Percentiles rank a stretch among this genome's conserved stretches.
Conservation (phyloP, 108 stramenopile species). For the Cylindrotheca fusiformis region DNA sequence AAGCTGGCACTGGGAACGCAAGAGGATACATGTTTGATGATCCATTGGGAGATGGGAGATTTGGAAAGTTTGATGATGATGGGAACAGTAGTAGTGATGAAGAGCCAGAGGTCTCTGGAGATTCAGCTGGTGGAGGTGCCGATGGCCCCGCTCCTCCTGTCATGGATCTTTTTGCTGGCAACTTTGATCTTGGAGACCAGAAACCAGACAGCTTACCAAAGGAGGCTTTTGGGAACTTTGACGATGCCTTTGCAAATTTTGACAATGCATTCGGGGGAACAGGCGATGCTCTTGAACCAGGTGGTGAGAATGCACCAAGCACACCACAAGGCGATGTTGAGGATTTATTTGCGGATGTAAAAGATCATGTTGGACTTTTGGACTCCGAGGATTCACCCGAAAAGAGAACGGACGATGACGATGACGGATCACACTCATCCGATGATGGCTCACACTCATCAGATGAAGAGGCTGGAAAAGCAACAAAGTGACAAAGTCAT, state of each 20-base stretch:
- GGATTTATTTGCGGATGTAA: slow-evolving; percentile 29
- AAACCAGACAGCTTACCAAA: not conserved
- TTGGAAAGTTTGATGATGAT: slow-evolving; percentile 33
- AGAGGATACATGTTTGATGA: slow-evolving; percentile 71
- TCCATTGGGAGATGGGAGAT: slow-evolving; percentile 50
- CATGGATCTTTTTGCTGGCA: slow-evolving; percentile 81
- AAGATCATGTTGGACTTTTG: slow-evolving; percentile 23
- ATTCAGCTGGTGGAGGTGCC: slow-evolving; percentile 20
- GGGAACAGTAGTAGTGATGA: slow-evolving; percentile 34
- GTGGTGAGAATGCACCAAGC: not conserved
- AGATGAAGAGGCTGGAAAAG: not conserved
- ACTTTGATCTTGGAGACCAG: slow-evolving; percentile 35
- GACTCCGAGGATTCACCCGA: slow-evolving; percentile 2
- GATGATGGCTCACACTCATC: slow-evolving; percentile 5
- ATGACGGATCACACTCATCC: slow-evolving; percentile 11
- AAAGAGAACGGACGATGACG: not conserved
- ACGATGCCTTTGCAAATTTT: slow-evolving; percentile 64
- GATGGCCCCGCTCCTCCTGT: slow-evolving; percentile 37
- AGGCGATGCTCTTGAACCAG: not conserved
- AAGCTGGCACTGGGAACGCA: slow-evolving; percentile 23
- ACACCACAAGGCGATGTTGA: slow-evolving; percentile 15
- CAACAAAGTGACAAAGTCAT: no score
- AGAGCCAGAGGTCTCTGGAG: slow-evolving; percentile 31
- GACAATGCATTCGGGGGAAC: slow-evolving; percentile 51
- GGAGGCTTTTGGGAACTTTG: slow-evolving; percentile 19